Base-by-base conservation (phyloP, 2,329 filamentous ascomycete species). In the Calonectria pseudoturangicola region DNA sequence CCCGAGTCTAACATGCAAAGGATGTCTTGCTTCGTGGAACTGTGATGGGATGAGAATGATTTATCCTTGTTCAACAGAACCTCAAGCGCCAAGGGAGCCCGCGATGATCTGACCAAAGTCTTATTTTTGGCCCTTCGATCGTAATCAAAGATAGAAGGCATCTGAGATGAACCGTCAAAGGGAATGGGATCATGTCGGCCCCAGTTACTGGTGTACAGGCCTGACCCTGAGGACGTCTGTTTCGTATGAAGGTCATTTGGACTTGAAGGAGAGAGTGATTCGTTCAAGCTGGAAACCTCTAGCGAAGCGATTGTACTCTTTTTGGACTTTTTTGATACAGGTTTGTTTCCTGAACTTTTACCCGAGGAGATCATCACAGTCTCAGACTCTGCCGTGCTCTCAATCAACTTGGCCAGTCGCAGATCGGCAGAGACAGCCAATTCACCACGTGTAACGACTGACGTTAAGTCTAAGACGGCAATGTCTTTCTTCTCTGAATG, bases 151-250 rank as follows among this genome's bases (percentile, higher is more conserved):
- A 66, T 41, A 9, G 68, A 56, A 13, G 68, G 68, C 7, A 54
- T 51, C 28, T 70, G 36, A 4, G 58, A 18, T 7, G 43, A 21
- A 28, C 28, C 30, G 18, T 70, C 68, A 27, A 70, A 70, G 3
- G 60, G 62, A 5, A 70, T 70, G 6, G 62, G 62, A 12, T 60
- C 30, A n/a, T 58, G 51, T 13, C 62, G 68, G 16, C 62, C 58
- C 68, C 68, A 71, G 13, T 50, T 51, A 36, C 28, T 70, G 1
- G 67, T 69, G 33, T 69, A 25, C 27, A 16, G 12, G 18, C 27
- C 27, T 16, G 50, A 30, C 4, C 12, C 18, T 33, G 43, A n/a
- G 7, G 21, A 12, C 4, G 25, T 13, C 3, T 50, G n/a, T 50
- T n/a, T 33, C 5, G 10, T 7, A 18, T 15, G 18, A 3, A 15